Conservation (phyloP, 1,139 yeast genomes). For the Candida gigantensis region DNA sequence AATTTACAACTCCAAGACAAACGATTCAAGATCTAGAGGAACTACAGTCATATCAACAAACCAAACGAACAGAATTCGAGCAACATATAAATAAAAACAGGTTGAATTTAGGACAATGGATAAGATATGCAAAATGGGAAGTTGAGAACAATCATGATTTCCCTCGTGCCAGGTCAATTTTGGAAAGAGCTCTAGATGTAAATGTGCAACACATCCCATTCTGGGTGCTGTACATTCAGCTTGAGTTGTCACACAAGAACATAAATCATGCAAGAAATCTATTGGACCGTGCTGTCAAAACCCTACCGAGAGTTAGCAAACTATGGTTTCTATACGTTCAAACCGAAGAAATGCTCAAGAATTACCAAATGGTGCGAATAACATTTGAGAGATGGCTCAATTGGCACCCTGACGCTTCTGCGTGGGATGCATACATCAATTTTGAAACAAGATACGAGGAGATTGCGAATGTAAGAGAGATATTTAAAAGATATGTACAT, state of each 20-base stretch:
- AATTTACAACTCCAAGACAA: slow-evolving; percentile 37
- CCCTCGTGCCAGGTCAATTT: slow-evolving; percentile 75
- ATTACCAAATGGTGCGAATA: slow-evolving; percentile 60
- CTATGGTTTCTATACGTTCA: slow-evolving; percentile 83
- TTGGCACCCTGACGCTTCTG: slow-evolving; percentile 66
- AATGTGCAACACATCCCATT: slow-evolving; percentile 73
- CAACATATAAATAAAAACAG: slow-evolving; percentile 82
- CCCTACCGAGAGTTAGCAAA: slow-evolving; percentile 78
- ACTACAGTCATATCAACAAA: slow-evolving; percentile 68
- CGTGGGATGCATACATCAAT: slow-evolving; percentile 75
- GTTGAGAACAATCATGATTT: slow-evolving; percentile 71
- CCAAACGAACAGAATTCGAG: slow-evolving; percentile 81
- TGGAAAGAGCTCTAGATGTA: slow-evolving; percentile 84
- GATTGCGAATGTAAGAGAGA: slow-evolving; percentile 53
- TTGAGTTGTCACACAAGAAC: slow-evolving; percentile 71
- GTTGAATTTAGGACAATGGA: slow-evolving; percentile 84
- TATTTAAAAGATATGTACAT: slow-evolving; percentile 58
- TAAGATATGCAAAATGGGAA: slow-evolving; percentile 90
- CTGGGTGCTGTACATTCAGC: slow-evolving; percentile 83
- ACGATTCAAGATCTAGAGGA: slow-evolving; percentile 80
- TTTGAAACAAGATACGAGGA: slow-evolving; percentile 73
- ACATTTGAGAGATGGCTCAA: slow-evolving; percentile 80
- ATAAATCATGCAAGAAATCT: slow-evolving; percentile 88
- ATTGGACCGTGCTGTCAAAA: slow-evolving; percentile 73
- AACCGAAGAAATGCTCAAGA: slow-evolving; percentile 77